Evolutionary conservation across 225 moss, liverwort and hornwort genomes (phyloP).

Genomic region (Neckera pumila): DNA sequence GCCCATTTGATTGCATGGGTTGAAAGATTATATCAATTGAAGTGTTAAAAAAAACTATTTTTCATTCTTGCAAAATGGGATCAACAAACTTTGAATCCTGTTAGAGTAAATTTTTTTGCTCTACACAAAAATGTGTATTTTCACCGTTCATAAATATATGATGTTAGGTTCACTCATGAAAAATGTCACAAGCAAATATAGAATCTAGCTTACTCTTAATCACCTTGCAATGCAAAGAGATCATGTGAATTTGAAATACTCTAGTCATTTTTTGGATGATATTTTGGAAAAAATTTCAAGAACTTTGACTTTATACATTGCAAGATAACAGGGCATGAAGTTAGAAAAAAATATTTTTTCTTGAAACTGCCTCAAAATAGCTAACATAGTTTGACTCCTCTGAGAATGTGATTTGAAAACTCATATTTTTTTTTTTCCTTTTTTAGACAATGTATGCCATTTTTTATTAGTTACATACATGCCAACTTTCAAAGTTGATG

Average conservation of each 20-base stretch:
- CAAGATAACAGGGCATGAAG: neutral
- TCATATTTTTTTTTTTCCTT: no score
- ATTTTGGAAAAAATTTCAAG: neutral
- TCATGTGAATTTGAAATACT: rapidly evolving
- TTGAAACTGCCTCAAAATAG: rapidly evolving
- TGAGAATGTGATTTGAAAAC: neutral
- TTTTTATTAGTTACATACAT: neutral
- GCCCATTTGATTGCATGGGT: rapidly evolving
- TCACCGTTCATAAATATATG: neutral
- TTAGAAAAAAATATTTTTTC: neutral
- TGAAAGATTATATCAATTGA: neutral
- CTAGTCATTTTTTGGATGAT: neutral
- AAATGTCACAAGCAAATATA: neutral
- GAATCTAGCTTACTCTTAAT: neutral
- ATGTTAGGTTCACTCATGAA: neutral
- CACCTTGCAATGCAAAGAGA: neutral
- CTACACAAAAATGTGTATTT: neutral
- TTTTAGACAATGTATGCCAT: neutral
- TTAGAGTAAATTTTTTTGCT: neutral
- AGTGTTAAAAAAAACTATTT: no score
- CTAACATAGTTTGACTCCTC: neutral
- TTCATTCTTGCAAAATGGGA: neutral
- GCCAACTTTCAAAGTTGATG: neutral
- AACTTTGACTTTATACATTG: neutral
- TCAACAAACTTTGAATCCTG: neutral